Evolutionary conservation across 345 rosid species (phyloP).

Genomic region (Angophora floribunda): DNA sequence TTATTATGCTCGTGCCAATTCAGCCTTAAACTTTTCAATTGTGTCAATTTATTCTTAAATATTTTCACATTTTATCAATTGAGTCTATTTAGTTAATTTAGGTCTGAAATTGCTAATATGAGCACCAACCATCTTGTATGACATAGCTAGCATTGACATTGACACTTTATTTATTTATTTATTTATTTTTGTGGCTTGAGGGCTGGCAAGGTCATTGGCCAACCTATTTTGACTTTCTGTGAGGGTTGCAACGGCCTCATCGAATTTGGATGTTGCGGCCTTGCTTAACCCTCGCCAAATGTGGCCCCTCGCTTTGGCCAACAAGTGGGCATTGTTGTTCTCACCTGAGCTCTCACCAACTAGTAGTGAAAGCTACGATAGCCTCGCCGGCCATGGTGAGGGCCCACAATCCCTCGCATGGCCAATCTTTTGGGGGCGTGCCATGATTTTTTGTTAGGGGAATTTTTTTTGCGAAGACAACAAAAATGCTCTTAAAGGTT

Average conservation of each 20-base stretch:
- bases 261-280: rapidly evolving
- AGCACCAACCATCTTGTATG: rapidly evolving
- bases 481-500: no score
- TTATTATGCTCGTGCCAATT: no score
- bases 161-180: no score
- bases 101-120: rapidly evolving
- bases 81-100: no score
- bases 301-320: background rate
- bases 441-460: no score
- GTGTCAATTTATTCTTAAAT: no score
- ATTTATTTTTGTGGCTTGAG: no score
- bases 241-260: rapidly evolving
- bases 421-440: no score
- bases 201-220: rapidly evolving
- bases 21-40: rapidly evolving
- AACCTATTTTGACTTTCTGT: rapidly evolving
- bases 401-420: rapidly evolving
- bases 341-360: background rate
- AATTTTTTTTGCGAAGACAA: no score
- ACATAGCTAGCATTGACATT: rapidly evolving
- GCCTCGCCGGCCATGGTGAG: rapidly evolving
- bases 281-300: background rate
- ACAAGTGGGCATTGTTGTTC: rapidly evolving
- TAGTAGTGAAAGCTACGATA: background rate
- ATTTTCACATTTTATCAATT: background rate